These are phyloP conservation scores for Haberlea rhodopensis DNA, from an alignment of 257 asterid genomes.

Conservation along the genomic window DNA sequence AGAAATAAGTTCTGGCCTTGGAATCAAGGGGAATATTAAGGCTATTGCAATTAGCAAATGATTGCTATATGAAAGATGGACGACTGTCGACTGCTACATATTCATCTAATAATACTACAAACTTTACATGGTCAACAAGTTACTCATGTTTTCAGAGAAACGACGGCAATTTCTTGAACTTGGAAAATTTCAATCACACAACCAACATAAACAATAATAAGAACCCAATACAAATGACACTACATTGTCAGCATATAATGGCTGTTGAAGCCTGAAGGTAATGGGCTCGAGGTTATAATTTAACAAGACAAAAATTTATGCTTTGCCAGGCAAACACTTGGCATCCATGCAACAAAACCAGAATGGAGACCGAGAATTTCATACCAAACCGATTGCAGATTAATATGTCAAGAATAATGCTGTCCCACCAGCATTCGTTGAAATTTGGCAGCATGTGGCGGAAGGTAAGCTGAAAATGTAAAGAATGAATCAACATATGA, in stretches of 20 bases:
- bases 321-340: not conserved
- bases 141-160: not conserved
- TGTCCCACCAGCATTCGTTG: slow-evolving; percentile 99
- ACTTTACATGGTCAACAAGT: not conserved
- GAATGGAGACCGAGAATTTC: slow-evolving; percentile 23
- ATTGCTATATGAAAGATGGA: not conserved
- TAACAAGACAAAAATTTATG: not conserved
- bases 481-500: slow-evolving; percentile 26
- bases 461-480: slow-evolving; percentile 84
- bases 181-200: no score
- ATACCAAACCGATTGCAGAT: slow-evolving; percentile 99
- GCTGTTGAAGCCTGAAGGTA: not conserved
- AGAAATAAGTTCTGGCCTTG: not conserved
- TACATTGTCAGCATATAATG: not conserved
- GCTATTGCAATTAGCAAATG: not conserved
- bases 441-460: slow-evolving; percentile 98
- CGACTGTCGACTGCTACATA: not conserved
- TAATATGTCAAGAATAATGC: slow-evolving; percentile 86
- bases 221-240: not conserved
- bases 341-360: slow-evolving; percentile 16
- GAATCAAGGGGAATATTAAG: not conserved
- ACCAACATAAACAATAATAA: not conserved
- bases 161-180: not conserved
- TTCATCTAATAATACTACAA: not conserved
- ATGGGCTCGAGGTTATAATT: not conserved